Conservation (phyloP, 352 stramenopile genomes). For the Pythium phragmitis region DNA sequence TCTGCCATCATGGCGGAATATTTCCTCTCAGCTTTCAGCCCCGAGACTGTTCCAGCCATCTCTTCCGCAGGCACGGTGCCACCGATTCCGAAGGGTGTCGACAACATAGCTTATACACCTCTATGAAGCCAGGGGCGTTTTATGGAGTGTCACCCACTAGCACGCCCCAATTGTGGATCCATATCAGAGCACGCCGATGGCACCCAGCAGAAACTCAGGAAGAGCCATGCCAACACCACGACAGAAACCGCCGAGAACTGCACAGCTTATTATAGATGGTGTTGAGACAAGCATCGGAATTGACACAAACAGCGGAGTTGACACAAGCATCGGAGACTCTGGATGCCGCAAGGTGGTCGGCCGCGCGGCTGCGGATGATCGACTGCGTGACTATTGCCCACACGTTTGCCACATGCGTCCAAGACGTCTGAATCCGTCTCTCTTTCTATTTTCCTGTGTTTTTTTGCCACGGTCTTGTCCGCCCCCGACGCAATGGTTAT, state of each 20-base stretch:
- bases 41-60: background rate
- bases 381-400: background rate
- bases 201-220: background rate
- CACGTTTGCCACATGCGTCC: background rate
- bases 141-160: background rate
- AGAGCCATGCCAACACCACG: background rate
- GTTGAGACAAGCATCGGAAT: too few species aligned
- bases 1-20: background rate
- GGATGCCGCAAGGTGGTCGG: too few species aligned
- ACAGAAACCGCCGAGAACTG: background rate
- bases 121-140: background rate
- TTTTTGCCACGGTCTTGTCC: too few species aligned
- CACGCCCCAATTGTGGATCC: background rate
- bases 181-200: background rate
- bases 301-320: too few species aligned
- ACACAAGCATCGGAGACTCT: too few species aligned
- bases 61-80: background rate
- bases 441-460: background rate
- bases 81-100: background rate
- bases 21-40: background rate
- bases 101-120: background rate
- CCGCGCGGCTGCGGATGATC: too few species aligned
- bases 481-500: too few species aligned
- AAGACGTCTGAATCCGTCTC: background rate
- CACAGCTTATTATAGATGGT: too few species aligned